These are phyloP conservation scores for Eimeria acervulina DNA, from an alignment of 169 alveolate species.

Conservation along the genomic window DNA sequence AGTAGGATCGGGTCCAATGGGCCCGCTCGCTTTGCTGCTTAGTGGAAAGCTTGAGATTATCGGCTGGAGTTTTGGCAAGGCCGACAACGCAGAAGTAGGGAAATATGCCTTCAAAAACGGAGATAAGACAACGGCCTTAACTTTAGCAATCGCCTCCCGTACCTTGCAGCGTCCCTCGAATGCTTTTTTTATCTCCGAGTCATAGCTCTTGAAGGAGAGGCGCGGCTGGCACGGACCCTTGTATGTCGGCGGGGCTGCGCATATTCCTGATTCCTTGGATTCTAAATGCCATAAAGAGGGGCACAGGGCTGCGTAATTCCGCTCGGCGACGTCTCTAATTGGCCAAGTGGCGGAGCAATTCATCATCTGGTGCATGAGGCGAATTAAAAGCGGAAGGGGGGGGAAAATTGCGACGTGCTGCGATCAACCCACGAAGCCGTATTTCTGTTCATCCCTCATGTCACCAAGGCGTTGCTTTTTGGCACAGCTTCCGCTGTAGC, in stretches of 20 bases:
- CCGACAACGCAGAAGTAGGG: slow-evolving; percentile 60
- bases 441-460: slow-evolving; percentile 48
- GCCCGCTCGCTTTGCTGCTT: slow-evolving; percentile 48
- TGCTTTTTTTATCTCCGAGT: slow-evolving; percentile 62
- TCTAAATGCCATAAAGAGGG: slow-evolving; percentile 79
- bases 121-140: neutral
- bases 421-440: slow-evolving; percentile 40
- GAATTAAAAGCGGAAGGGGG: neutral
- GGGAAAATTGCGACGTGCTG: neutral
- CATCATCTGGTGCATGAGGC: slow-evolving; percentile 27
- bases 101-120: slow-evolving; percentile 56
- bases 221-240: slow-evolving; percentile 77
- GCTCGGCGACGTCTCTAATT: slow-evolving; percentile 46
- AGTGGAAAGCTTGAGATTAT: neutral
- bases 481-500: slow-evolving; percentile 62
- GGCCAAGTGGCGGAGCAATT: slow-evolving; percentile 81
- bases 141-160: neutral
- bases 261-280: slow-evolving; percentile 55
- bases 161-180: slow-evolving; percentile 82
- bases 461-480: slow-evolving; percentile 47
- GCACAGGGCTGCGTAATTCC: slow-evolving; percentile 76
- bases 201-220: slow-evolving; percentile 38
- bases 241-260: slow-evolving; percentile 76
- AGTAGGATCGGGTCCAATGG: slow-evolving; percentile 70
- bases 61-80: slow-evolving; percentile 61